Base-by-base conservation (phyloP, 257 asterid species). In the Lithospermum erythrorhizon region DNA sequence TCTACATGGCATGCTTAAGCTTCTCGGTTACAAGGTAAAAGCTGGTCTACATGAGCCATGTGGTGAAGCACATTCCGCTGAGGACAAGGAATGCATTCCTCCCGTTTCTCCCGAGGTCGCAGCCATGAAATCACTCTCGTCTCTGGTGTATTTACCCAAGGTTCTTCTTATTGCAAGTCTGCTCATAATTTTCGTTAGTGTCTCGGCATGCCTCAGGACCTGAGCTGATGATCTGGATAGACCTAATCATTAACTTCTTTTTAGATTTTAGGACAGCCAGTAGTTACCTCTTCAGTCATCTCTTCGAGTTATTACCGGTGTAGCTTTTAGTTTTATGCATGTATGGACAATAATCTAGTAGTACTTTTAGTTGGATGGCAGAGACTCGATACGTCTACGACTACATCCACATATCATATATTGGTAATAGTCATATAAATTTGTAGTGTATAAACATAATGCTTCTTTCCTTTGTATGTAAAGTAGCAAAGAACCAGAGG, bases 81-180 rank as follows among this genome's bases (percentile, higher is more conserved):
- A 41, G 17, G 55, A 61, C 30, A 53, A 65, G 59, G 60, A 55
- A 55, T 47, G 0, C 14, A 72, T 63, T 23, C 20, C 56, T 21
- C 53, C 70, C 9, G 57, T 6, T 48, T 20, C 49, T 41, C 58
- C 59, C 24, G 49, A 37, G 45, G 49, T 58, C 22, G 58, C 65
- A 14, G 53, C 74, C 10, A 24, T 15, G 60, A 53, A 5, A 16
- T 64, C 76, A 11, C 68, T 57, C 30, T 72, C 78, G 20, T 59
- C 78, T 4, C 24, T 56, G 6, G 32, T 61, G 52, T 75, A 62
- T 67, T 48, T 73, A 71, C 74, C 84, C 25, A 75, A 65, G 87
- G 73, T 80, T 55, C 65, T 84, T 59, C 67, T 80, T 67, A 66
- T 78, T 35, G 49, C 63, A 41, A 65, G 94, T 62, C 55, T 87